phyloP scores from a whole-genome alignment of 495 filamentous ascomycete genomes.

The Podospora didyma region DNA sequence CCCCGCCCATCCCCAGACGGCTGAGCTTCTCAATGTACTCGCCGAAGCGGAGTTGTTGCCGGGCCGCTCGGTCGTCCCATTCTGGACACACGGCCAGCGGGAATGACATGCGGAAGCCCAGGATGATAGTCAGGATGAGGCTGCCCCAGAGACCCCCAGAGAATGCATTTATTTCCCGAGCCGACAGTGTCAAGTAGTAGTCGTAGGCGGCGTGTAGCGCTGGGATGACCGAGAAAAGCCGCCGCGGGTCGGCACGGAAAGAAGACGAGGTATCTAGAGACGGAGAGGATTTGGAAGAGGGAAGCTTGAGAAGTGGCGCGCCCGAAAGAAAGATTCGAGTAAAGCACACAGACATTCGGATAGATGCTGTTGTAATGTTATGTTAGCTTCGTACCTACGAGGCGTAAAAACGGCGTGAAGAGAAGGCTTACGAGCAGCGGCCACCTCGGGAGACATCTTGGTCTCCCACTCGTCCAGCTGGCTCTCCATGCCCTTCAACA shows the following conservation, averaged over 20 bases:
- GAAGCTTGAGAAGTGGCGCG: conserved; percentile 30
- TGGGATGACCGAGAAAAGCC: conserved; percentile 14
- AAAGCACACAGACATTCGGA: conserved; percentile 29
- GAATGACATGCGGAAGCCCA: conserved; percentile 40
- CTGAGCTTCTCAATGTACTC: conserved; percentile 27
- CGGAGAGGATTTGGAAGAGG: conserved; percentile 3
- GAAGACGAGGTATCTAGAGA: neutral
- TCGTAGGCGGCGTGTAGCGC: conserved; percentile 24
- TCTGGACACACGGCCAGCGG: conserved; percentile 29
- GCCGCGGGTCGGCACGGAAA: conserved; percentile 13
- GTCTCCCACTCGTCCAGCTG: conserved; percentile 35
- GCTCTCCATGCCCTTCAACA: conserved; percentile 39
- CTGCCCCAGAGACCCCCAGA: conserved; percentile 29
- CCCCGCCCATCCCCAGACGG: conserved; percentile 5
- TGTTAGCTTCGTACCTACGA: neutral
- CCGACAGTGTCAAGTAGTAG: conserved; percentile 20
- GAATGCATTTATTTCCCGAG: conserved; percentile 26
- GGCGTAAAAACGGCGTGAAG: neutral
- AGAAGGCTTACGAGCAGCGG: conserved; percentile 9
- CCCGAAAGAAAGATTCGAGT: conserved; percentile 34
- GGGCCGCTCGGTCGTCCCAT: conserved; percentile 33
- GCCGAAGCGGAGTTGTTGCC: conserved; percentile 28
- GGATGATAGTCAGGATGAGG: conserved; percentile 33
- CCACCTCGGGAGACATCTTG: conserved; percentile 27
- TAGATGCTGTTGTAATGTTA: conserved; percentile 20